Base-by-base conservation (phyloP, 225 moss, liverwort and hornwort genomes). In the Polytrichum formosum region DNA sequence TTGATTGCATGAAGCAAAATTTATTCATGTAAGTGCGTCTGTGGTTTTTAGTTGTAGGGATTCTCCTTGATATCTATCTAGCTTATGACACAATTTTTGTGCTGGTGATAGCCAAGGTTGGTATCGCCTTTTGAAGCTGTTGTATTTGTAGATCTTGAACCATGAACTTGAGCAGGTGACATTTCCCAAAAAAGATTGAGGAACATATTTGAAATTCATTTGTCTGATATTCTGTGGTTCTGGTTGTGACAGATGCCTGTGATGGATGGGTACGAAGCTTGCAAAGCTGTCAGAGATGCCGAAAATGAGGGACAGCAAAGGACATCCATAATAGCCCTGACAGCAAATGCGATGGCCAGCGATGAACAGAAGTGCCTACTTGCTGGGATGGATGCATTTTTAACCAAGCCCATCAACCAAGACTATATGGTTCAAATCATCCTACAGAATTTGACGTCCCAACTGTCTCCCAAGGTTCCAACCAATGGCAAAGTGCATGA, bases 341-440 rank as follows among this genome's bases (percentile, higher is more conserved):
- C 86, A 35, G 89, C 89, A 26, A 84, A 90, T 73, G 89, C 89
- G n/a, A 90, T 90, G 89, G 81, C 86, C 2, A 80, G 83, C 37
- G 86, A 90, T 76, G 83, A 86, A 76, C 68, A 82, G 27, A 86
- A 72, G 53, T 90, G 89, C 70, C 62, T 84, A 65, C 72, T 59
- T 28, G 86, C 82, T 22, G 89, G 86, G 22, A 86, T 86, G 89
- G 84, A 90, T 70, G 89, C 86, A 9, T 90, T 86, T 53, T 59
- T 90, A 7, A 86, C 81, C 6, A 86, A 90, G 72, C 86, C 89
- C 20, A 90, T 90, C 23, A 27, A 91, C 59, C 89, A 93, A 75
- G 93, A 91, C 7, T 87, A 90, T 71, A 82, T 93, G 89, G 85
- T 88, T 21, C 87, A 90, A 56, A 72, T 93, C 7, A 87, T 93